Conservation (phyloP, 2,329 filamentous ascomycete species). For the Ophiostoma perfectum region DNA sequence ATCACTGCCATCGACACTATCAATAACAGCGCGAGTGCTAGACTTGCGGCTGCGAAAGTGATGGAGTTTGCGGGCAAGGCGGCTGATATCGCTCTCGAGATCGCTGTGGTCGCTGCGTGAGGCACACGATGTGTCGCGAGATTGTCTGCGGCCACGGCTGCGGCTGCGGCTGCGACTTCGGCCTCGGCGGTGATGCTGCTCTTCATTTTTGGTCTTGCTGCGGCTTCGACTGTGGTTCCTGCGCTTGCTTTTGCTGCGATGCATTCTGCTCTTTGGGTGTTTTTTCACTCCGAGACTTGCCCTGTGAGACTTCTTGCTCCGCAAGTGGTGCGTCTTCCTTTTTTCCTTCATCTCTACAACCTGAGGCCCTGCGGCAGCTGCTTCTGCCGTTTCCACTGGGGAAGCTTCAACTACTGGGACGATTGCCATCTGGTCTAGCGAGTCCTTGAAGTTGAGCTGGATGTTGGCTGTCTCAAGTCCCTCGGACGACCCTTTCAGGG, state of each 20-base stretch:
- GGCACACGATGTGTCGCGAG: background rate
- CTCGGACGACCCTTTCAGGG: background rate
- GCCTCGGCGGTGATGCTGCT: background rate
- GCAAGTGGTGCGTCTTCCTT: background rate
- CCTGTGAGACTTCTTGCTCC: background rate
- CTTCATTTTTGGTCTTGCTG: background rate
- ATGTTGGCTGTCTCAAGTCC: constrained; percentile 6
- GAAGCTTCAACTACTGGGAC: background rate
- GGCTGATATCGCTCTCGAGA: constrained; percentile 11
- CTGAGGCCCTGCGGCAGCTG: background rate
- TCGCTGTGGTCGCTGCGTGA: background rate
- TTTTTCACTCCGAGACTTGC: background rate
- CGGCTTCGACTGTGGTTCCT: background rate
- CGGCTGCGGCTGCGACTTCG: background rate
- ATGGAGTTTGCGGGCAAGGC: constrained; percentile 17
- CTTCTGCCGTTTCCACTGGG: background rate
- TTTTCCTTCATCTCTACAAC: background rate
- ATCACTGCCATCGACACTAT: background rate
- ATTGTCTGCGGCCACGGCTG: background rate
- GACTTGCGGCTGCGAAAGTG: constrained; percentile 6
- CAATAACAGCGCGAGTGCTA: constrained; percentile 6
- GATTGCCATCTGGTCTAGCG: constrained; percentile 13
- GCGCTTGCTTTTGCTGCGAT: background rate
- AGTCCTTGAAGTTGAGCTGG: constrained; percentile 15
- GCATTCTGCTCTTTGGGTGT: background rate